These are phyloP conservation scores for Chenopodium quinoa DNA, from an alignment of 148 eudicot species.

Conservation along the genomic window DNA sequence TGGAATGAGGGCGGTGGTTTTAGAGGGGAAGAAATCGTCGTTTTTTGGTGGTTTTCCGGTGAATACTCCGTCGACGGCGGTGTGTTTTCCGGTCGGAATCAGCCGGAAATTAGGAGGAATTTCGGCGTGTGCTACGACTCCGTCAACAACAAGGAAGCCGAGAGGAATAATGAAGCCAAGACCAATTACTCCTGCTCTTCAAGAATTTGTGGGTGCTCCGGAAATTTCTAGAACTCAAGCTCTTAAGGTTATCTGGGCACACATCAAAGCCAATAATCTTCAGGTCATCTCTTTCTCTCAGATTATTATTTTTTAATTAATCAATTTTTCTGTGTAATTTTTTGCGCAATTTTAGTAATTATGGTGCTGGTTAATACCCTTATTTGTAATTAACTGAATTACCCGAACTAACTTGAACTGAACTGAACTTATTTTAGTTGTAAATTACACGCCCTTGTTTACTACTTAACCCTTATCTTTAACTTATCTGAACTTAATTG, in stretches of 20 bases:
- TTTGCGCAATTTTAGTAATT: background rate
- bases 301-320: background rate
- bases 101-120: slow-evolving; percentile 13
- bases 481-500: no score
- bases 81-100: slow-evolving; percentile 14
- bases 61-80: slow-evolving; percentile 9
- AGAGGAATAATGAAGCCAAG: slow-evolving; percentile 86
- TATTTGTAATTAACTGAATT: no score
- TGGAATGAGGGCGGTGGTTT: slow-evolving; percentile 9
- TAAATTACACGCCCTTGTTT: no score
- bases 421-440: no score
- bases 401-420: no score
- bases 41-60: slow-evolving; percentile 1
- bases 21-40: slow-evolving; percentile 8
- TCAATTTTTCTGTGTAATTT: background rate
- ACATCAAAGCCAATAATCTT: slow-evolving; percentile 72
- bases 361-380: no score
- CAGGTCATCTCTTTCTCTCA: slow-evolving; percentile 45
- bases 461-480: no score
- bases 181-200: slow-evolving; percentile 62
- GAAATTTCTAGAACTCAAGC: slow-evolving; percentile 78
- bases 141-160: slow-evolving; percentile 49
- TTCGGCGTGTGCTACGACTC: slow-evolving; percentile 24
- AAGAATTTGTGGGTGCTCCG: slow-evolving; percentile 59
- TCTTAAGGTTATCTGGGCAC: slow-evolving; percentile 79